Evolutionary conservation across 2,329 filamentous ascomycete species (phyloP).

Genomic region (Mycogone perniciosa): DNA sequence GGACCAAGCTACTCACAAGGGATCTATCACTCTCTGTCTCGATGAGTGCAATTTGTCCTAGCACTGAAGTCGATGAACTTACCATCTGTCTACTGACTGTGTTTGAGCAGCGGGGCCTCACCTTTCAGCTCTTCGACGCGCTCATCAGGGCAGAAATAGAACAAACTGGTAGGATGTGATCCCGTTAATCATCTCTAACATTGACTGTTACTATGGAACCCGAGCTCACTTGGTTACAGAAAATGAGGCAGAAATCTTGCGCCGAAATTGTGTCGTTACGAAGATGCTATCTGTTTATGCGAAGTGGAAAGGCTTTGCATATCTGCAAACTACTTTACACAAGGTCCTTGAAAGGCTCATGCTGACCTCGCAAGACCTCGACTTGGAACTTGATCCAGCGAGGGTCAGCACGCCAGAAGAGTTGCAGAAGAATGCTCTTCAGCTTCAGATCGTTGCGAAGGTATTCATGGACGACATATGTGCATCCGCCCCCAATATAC

Average conservation of each 20-base stretch:
- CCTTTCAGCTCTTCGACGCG: constrained; percentile 57
- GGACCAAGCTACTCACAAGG: constrained; percentile 49
- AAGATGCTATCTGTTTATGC: constrained; percentile 67
- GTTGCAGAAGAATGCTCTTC: constrained; percentile 58
- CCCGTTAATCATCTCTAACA: not conserved
- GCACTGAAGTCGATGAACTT: constrained; percentile 62
- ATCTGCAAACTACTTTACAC: constrained; percentile 58
- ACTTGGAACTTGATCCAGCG: constrained; percentile 61
- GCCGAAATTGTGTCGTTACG: constrained; percentile 64
- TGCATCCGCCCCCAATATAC: constrained; percentile 54
- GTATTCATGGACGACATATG: constrained; percentile 68
- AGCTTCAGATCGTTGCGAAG: constrained; percentile 61
- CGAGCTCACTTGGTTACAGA: constrained; percentile 33
- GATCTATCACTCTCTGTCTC: constrained; percentile 58
- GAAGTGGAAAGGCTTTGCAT: constrained; percentile 62
- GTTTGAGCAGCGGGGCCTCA: constrained; percentile 60
- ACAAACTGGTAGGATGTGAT: constrained; percentile 46
- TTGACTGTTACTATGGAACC: not conserved
- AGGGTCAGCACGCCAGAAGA: constrained; percentile 55
- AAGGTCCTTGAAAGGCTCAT: constrained; percentile 62
- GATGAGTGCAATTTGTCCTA: constrained; percentile 60
- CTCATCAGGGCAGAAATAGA: constrained; percentile 64
- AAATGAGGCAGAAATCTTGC: constrained; percentile 60
- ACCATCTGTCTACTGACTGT: constrained; percentile 62
- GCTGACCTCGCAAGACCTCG: constrained; percentile 59